A percentile compares a stretch with the other conserved stretches of the same genome.
Conservation (phyloP, 345 rosid species). For the Citrus sp. region DNA sequence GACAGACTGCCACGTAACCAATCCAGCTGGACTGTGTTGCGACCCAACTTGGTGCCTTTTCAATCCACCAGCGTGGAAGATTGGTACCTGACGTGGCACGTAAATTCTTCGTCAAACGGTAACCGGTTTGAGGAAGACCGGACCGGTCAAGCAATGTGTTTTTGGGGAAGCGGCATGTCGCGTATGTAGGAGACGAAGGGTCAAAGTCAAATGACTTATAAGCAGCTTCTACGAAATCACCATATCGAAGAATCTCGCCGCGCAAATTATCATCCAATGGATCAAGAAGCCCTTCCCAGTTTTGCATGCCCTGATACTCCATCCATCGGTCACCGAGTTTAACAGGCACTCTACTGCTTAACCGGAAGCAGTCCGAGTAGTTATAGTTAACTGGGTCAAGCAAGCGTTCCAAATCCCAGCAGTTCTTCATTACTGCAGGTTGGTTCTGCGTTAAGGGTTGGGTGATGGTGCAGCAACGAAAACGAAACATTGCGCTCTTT, state of each 20-base stretch:
- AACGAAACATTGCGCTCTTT: neutral
- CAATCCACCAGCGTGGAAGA: constrained; percentile 81
- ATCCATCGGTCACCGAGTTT: constrained; percentile 40
- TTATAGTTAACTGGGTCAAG: constrained; percentile 34
- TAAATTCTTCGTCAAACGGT: constrained; percentile 56
- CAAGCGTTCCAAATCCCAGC: constrained; percentile 46
- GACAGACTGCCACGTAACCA: constrained; percentile 91
- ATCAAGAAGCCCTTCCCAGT: constrained; percentile 73
- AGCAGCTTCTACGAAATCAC: constrained; percentile 74
- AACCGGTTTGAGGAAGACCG: constrained; percentile 65
- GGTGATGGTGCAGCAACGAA: constrained; percentile 13
- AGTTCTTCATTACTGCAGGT: neutral
- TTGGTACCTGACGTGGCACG: constrained; percentile 73
- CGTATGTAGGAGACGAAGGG: constrained; percentile 62
- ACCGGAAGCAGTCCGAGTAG: neutral
- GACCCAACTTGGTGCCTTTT: constrained; percentile 65
- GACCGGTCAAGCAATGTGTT: constrained; percentile 49
- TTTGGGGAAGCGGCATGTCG: constrained; percentile 51
- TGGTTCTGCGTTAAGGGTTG: constrained; percentile 10
- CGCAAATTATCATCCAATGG: constrained; percentile 86
- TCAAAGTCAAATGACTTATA: constrained; percentile 76
- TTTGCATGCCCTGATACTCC: constrained; percentile 54
- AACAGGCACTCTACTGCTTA: constrained; percentile 9
- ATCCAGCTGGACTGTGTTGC: constrained; percentile 83
- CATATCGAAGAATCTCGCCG: constrained; percentile 77